Evolutionary conservation across 106 monocot genomes (phyloP).

Genomic region (Hemerocallis citrina): DNA sequence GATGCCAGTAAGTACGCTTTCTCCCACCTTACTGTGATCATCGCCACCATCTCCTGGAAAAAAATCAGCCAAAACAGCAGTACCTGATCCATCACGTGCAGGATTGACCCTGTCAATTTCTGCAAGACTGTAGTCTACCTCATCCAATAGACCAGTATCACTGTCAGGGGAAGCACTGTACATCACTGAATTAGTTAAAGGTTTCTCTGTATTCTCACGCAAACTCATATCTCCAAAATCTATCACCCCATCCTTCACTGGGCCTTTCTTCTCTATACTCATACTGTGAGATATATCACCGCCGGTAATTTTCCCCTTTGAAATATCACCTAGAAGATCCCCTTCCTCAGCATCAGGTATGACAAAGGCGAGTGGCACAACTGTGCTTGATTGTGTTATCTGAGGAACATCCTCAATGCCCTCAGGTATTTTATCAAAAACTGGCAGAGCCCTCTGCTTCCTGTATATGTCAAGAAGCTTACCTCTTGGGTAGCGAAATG

Average conservation of each 20-base stretch:
- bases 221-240: slow-evolving; percentile 7
- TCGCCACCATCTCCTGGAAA: neutral
- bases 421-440: slow-evolving; percentile 28
- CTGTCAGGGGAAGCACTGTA: neutral
- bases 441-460: slow-evolving; percentile 22
- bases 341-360: slow-evolving; percentile 66
- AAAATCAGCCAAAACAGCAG: slow-evolving; percentile 5
- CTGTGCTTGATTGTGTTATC: slow-evolving; percentile 34
- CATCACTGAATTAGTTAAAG: neutral
- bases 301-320: slow-evolving; percentile 54
- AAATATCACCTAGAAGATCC: slow-evolving; percentile 72
- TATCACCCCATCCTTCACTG: slow-evolving; percentile 11
- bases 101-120: neutral
- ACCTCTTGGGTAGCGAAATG: slow-evolving; percentile 80
- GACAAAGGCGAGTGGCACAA: slow-evolving; percentile 72
- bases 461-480: slow-evolving; percentile 98
- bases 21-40: neutral
- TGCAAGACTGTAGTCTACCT: neutral
- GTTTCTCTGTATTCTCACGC: slow-evolving; percentile 1
- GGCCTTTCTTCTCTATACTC: slow-evolving; percentile 15
- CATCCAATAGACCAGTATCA: neutral
- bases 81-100: slow-evolving; percentile 1
- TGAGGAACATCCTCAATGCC: slow-evolving; percentile 40
- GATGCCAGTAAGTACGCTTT: neutral
- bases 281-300: slow-evolving; percentile 11